These are phyloP conservation scores for Phytopythium oedochilum DNA, from an alignment of 352 stramenopile genomes.

Conservation along the genomic window DNA sequence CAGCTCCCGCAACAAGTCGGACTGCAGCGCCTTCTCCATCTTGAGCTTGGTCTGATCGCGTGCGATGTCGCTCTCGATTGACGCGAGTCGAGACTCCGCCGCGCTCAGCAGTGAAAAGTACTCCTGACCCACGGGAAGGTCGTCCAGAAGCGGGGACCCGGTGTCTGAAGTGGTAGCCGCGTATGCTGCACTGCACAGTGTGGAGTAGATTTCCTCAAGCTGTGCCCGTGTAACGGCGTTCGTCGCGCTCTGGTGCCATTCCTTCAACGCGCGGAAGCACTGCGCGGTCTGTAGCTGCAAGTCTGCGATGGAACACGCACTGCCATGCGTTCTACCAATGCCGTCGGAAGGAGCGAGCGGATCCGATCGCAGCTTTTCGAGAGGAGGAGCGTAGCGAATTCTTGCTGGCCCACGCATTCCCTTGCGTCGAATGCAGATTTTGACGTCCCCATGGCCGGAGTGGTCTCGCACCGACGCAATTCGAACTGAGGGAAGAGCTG, in stretches of 20 bases:
- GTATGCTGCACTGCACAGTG: conserved; percentile 11
- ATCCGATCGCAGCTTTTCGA: neutral
- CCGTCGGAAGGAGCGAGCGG: neutral
- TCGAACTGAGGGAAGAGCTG: neutral
- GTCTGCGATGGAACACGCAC: conserved; percentile 8
- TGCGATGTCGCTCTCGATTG: conserved; percentile 6
- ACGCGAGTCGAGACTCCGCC: conserved; percentile 2
- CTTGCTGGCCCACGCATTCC: conserved; percentile 9
- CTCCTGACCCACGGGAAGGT: conserved; percentile 4
- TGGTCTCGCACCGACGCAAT: neutral
- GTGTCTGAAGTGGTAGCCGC: neutral
- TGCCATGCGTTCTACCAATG: neutral
- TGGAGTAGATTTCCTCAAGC: conserved; percentile 7
- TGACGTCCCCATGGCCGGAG: neutral
- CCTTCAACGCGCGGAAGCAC: conserved; percentile 26
- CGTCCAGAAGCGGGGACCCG: neutral
- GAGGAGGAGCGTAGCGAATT: conserved; percentile 23
- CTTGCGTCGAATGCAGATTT: conserved; percentile 3
- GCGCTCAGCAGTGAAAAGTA: conserved; percentile 23
- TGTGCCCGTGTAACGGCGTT: neutral
- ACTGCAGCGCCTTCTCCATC: conserved; percentile 43
- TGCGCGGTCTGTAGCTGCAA: conserved; percentile 16
- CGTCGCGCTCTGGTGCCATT: conserved; percentile 15
- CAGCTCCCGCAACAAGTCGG: conserved; percentile 27
- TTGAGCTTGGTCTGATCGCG: conserved; percentile 23